Percentiles rank a stretch among this genome's conserved stretches.
Conservation (phyloP, 129 eudicot genomes). For the Arctium lappa region DNA sequence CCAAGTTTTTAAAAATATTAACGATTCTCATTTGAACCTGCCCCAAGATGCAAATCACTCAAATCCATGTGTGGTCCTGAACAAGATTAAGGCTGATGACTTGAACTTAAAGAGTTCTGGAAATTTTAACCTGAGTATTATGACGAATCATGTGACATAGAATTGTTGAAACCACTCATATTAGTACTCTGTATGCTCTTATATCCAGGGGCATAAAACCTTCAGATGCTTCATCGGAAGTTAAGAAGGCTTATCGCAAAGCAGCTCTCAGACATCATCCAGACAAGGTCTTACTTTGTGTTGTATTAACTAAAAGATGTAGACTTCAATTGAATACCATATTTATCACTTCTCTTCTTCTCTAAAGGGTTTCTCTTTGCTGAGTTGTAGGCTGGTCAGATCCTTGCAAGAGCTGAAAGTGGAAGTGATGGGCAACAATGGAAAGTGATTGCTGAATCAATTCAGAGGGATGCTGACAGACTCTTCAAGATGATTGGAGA, state of each 20-base stretch:
- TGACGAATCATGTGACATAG: neutral
- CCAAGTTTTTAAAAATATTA: neutral
- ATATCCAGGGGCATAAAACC: conserved; percentile 71
- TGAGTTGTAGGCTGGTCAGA: conserved; percentile 66
- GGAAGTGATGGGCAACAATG: conserved; percentile 63
- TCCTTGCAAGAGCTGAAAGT: conserved; percentile 57
- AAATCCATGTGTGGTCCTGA: too few relatives aligned
- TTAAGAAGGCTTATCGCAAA: conserved; percentile 89
- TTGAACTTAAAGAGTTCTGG: too few relatives aligned
- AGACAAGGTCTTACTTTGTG: conserved; percentile 65
- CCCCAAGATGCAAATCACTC: too few relatives aligned
- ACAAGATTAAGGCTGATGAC: too few relatives aligned
- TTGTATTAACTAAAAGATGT: neutral
- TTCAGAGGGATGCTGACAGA: conserved; percentile 78
- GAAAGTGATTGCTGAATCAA: conserved; percentile 66
- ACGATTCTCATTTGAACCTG: too few relatives aligned
- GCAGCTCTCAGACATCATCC: conserved; percentile 99
- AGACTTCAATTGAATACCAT: neutral
- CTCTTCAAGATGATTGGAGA: conserved; percentile 94
- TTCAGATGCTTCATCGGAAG: conserved; percentile 70
- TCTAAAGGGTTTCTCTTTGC: conserved; percentile 3
- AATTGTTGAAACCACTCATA: neutral
- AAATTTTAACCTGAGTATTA: neutral
- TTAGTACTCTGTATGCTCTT: conserved; percentile 8
- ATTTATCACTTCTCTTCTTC: neutral